Percentiles rank a stretch among this genome's conserved stretches.
Evolutionary conservation across 495 filamentous ascomycete species (phyloP).

Genomic region (Neurospora cerealis): DNA sequence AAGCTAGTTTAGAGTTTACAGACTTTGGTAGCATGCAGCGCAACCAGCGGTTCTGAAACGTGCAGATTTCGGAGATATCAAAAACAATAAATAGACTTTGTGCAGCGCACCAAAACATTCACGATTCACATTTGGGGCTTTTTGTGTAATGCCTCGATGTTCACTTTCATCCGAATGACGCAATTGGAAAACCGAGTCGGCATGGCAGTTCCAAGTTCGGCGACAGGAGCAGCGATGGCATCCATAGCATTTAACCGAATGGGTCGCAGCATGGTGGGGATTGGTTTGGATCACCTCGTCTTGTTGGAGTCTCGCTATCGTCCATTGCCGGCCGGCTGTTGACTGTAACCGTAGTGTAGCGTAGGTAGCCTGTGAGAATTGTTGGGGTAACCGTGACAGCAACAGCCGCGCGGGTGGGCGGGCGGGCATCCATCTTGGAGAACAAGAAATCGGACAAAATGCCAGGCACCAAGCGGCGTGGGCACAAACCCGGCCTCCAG

Average conservation of each 20-base stretch:
- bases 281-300: neutral
- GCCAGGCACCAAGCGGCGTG: neutral
- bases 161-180: neutral
- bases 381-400: neutral
- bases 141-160: neutral
- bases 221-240: neutral
- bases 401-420: neutral
- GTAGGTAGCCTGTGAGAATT: neutral
- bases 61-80: neutral
- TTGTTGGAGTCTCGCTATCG: neutral
- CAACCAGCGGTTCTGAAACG: neutral
- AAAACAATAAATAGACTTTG: too few relatives aligned
- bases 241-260: neutral
- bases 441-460: neutral
- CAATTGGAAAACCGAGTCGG: neutral
- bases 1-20: neutral
- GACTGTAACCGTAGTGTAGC: neutral
- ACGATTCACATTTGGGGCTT: neutral
- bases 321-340: neutral
- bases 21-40: neutral
- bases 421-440: neutral
- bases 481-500: neutral
- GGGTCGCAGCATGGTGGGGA: neutral
- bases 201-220: neutral
- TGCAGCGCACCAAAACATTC: neutral